Evolutionary conservation across 495 filamentous ascomycete species (phyloP), one percentile per base, ranked within the genome.

Genomic region (Penicilliopsis zonata): DNA sequence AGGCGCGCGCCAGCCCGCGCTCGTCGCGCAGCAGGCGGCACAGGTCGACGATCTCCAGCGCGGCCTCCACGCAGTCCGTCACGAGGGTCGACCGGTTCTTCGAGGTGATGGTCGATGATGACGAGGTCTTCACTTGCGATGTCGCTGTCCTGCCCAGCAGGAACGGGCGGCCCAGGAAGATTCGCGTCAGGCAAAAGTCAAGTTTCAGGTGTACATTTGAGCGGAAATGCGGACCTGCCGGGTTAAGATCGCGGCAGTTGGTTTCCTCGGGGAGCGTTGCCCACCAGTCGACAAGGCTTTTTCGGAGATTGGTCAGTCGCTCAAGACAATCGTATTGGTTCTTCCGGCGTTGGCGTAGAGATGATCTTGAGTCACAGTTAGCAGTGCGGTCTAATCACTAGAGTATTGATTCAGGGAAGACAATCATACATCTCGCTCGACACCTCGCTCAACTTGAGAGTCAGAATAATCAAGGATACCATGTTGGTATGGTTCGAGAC

Each of bases 141-240:
- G 10, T 47, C 18, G 57, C 36, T 10, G 42, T 55, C 28, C 45
- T 60, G 39, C 59, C 64, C 43, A 68, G 65, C 2, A 69, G 42
- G 30, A 69, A 69, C 7, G 62, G 61, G 1, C 65, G 59, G 6
- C 65, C 65, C 24, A 67, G 58, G 33, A 64, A 69, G 13, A 69
- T 56, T 4, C 61, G 43, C 0, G 61, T 61, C 13, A 67, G 47
- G 31, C 62, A 65, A 34, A 64, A 69, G 34, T 68, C 61, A 13
- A 69, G 43, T 28, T 67, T 65, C 9, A 69, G 44, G 30, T 69
- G 65, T 3, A 68, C 52, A 28, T 67, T 64, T n/a, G 58, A 51
- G 10, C 65, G 53, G 35, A 66, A 64, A 2, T 60, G 41, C 9
- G 58, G 52, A 9, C 58, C 55, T 6, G 35, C 25, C 2, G 62